These are phyloP conservation scores for Mucuna pruriens DNA, from an alignment of 306 rosid genomes.

Conservation along the genomic window DNA sequence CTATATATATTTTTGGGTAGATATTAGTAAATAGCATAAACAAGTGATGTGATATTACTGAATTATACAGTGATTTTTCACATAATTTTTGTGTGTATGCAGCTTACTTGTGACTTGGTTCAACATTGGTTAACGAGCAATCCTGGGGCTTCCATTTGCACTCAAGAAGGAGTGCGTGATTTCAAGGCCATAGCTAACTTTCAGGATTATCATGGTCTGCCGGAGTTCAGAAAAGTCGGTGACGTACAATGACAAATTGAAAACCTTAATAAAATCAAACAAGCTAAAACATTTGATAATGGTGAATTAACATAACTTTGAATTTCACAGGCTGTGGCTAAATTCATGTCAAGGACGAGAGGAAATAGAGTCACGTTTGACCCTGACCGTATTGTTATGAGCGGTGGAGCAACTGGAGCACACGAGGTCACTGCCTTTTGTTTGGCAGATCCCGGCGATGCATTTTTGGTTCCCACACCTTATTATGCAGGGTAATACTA, in stretches of 20 bases:
- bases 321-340: slow-evolving; percentile 74
- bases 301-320: background rate
- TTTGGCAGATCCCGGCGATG: slow-evolving; percentile 85
- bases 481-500: slow-evolving; percentile 76
- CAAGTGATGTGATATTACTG: too few relatives aligned
- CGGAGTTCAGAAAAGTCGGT: slow-evolving; percentile 75
- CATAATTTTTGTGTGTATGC: too few relatives aligned
- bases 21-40: too few relatives aligned
- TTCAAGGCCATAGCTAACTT: slow-evolving; percentile 68
- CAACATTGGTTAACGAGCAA: slow-evolving; percentile 62
- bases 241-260: background rate
- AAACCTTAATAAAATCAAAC: background rate
- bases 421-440: slow-evolving; percentile 78
- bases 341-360: slow-evolving; percentile 75
- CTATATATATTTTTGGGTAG: too few relatives aligned
- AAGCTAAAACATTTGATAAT: background rate
- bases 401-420: slow-evolving; percentile 95
- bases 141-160: slow-evolving; percentile 84
- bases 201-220: slow-evolving; percentile 87
- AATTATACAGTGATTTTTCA: too few relatives aligned
- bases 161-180: slow-evolving; percentile 56
- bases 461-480: slow-evolving; percentile 85
- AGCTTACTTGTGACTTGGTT: slow-evolving; percentile 67
- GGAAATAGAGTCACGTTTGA: slow-evolving; percentile 68
- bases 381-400: slow-evolving; percentile 84